phyloP scores from a whole-genome alignment of 805 yeast species.

The Kluyveromyces starmeri region DNA sequence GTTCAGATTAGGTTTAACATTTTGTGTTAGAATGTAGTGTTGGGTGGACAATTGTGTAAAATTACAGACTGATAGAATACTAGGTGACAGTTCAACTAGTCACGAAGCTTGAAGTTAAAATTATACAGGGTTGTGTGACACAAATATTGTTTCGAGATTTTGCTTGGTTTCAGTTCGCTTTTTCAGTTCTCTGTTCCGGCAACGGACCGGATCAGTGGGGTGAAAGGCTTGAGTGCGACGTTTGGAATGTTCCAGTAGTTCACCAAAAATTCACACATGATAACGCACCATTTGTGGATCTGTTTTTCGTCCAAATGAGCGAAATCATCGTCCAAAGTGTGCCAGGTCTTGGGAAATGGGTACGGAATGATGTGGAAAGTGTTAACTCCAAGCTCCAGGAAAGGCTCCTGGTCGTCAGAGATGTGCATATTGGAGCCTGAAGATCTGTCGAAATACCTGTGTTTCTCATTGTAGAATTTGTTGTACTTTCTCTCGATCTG shows the following conservation, averaged over 20 bases:
- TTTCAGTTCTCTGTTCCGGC: no score
- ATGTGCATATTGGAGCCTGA: conserved; percentile 5
- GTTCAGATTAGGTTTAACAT: no score
- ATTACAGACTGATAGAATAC: no score
- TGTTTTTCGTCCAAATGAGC: conserved; percentile 32
- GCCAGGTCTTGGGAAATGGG: conserved; percentile 46
- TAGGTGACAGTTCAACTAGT: no score
- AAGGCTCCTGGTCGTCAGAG: conserved; percentile 48
- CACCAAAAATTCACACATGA: conserved; percentile 34
- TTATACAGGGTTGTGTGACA: no score
- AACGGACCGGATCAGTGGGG: not conserved
- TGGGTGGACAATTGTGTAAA: no score
- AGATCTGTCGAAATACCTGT: conserved; percentile 19
- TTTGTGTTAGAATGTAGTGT: no score
- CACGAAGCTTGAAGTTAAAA: no score
- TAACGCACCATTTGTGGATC: conserved; percentile 38
- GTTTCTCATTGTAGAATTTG: conserved; percentile 3
- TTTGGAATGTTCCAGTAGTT: conserved; percentile 18
- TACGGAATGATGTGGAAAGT: conserved; percentile 46
- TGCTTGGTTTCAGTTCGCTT: no score
- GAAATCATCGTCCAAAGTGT: conserved; percentile 40
- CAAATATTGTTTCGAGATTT: no score
- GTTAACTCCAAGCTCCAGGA: conserved; percentile 37
- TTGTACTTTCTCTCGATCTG: conserved; percentile 5
- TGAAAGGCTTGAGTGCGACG: not conserved